Conservation (phyloP, 306 rosid genomes). For the Coriaria nepalensis region DNA sequence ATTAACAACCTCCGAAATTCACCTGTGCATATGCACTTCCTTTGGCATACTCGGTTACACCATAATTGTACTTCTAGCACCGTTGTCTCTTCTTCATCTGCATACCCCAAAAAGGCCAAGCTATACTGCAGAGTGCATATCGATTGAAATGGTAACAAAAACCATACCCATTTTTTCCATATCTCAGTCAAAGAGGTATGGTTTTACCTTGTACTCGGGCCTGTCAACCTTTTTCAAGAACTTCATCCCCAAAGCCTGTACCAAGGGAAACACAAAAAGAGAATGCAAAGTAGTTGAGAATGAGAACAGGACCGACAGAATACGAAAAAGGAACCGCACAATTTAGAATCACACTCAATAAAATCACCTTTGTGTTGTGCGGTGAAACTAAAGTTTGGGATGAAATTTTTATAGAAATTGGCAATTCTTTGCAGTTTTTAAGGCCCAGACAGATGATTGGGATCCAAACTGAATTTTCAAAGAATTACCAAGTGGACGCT, state of each 20-base stretch:
- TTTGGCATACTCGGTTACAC: conserved; percentile 77
- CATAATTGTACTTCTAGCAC: conserved; percentile 90
- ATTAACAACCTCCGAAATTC: not conserved
- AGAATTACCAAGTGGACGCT: too few relatives aligned
- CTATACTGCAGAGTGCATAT: conserved; percentile 43
- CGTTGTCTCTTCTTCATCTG: conserved; percentile 67
- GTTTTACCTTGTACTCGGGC: conserved; percentile 66
- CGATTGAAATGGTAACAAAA: conserved; percentile 7
- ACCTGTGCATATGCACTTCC: conserved; percentile 98
- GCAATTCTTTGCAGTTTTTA: too few relatives aligned
- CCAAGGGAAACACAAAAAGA: conserved; percentile 16
- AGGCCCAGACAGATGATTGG: too few relatives aligned
- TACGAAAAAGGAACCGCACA: not conserved
- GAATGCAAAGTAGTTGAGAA: not conserved
- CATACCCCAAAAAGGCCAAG: conserved; percentile 76
- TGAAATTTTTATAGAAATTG: too few relatives aligned
- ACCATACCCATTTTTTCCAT: not conserved
- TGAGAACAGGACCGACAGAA: not conserved
- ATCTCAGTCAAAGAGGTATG: not conserved
- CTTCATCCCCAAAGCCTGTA: conserved; percentile 77
- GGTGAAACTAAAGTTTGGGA: too few relatives aligned
- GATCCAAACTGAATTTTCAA: too few relatives aligned
- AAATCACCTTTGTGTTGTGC: too few relatives aligned
- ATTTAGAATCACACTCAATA: too few relatives aligned
- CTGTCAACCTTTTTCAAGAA: conserved; percentile 60